These are phyloP conservation scores for Puya raimondii DNA, from an alignment of 176 grass and related monocot species.

Conservation along the genomic window DNA sequence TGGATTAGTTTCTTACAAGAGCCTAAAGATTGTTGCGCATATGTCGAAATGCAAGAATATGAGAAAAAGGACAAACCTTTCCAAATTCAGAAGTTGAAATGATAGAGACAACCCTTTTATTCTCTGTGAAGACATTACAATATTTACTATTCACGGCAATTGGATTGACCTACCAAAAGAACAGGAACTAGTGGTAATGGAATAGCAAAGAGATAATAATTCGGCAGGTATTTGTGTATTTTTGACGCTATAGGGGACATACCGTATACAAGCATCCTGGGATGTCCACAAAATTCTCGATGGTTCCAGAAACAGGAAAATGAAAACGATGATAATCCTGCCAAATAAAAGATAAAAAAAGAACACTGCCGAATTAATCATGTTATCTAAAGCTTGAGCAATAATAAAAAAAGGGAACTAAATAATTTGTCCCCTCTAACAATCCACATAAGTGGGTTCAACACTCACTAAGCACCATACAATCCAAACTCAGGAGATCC, in stretches of 20 bases:
- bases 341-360: conserved; percentile 13
- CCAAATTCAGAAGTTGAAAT: conserved; percentile 83
- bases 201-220: conserved; percentile 2
- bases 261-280: conserved; percentile 94
- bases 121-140: conserved; percentile 97
- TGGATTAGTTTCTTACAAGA: background rate
- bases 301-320: conserved; percentile 82
- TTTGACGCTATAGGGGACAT: conserved; percentile 9
- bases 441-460: too few species aligned
- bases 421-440: too few species aligned
- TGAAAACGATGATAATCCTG: conserved; percentile 99
- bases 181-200: conserved; percentile 6
- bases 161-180: conserved; percentile 78
- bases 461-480: too few species aligned
- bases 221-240: background rate
- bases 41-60: background rate
- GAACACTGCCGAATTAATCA: background rate
- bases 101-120: conserved; percentile 78
- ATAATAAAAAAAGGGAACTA: background rate
- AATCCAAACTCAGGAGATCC: too few species aligned
- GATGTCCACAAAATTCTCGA: conserved; percentile 87
- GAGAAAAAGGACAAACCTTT: conserved; percentile 49
- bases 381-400: background rate
- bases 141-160: conserved; percentile 98
- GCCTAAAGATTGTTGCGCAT: background rate